Percentiles rank a stretch among this genome's conserved stretches.
Conservation (phyloP, 2,329 filamentous ascomycete genomes). For the Pseudogymnoascus sp. region DNA sequence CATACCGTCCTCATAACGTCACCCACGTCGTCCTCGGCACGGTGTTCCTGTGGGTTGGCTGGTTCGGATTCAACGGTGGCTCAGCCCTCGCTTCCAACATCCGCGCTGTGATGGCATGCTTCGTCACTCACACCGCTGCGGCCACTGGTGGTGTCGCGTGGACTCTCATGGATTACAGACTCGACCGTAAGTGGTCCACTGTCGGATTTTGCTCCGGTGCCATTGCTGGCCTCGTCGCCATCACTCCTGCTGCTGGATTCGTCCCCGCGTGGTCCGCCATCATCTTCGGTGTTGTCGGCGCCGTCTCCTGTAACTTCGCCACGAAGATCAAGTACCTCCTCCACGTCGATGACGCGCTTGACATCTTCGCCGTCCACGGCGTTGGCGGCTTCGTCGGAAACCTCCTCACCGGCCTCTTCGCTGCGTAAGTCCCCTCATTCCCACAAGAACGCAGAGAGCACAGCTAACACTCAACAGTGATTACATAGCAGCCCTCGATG, state of each 20-base stretch:
- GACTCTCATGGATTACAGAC: conserved; percentile 80
- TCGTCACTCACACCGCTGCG: conserved; percentile 79
- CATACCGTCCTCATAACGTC: conserved; percentile 88
- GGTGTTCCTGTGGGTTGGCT: conserved; percentile 90
- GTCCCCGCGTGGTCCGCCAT: conserved; percentile 81
- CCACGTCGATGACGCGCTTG: conserved; percentile 73
- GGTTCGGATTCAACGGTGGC: conserved; percentile 92
- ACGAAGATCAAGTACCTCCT: conserved; percentile 86
- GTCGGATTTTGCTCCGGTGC: conserved; percentile 91
- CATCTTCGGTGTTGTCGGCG: conserved; percentile 68
- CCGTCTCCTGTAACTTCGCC: conserved; percentile 75
- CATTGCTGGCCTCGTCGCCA: conserved; percentile 77
- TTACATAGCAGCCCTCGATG: conserved; percentile 76
- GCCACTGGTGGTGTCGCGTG: conserved; percentile 80
- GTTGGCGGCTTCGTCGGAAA: conserved; percentile 74
- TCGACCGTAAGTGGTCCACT: conserved; percentile 87
- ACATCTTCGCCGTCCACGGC: conserved; percentile 80
- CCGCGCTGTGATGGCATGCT: conserved; percentile 76
- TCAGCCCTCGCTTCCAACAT: conserved; percentile 74
- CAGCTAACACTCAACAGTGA: conserved; percentile 31
- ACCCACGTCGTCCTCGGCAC: conserved; percentile 88
- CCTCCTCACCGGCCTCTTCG: conserved; percentile 72
- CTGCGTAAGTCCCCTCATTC: conserved; percentile 36
- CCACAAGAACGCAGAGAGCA: neutral
- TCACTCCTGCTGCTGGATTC: conserved; percentile 78